phyloP scores from a whole-genome alignment of 2,329 filamentous ascomycete species.

The Aspergillus sp. region DNA sequence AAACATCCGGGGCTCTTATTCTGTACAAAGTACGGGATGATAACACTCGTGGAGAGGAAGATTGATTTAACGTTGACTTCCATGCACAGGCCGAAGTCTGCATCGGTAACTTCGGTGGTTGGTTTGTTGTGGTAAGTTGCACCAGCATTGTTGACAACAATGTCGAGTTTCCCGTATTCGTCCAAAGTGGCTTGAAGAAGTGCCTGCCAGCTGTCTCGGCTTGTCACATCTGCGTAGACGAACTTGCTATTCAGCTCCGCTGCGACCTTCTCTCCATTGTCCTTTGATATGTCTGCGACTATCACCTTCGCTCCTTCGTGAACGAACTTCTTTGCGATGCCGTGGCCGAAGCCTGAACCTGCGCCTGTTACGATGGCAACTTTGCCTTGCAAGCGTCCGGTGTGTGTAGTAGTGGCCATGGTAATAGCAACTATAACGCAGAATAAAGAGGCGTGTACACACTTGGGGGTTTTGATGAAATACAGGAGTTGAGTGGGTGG shows the following conservation, averaged over 20 bases:
- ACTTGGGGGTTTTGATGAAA: background rate
- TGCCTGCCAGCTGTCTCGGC: constrained; percentile 27
- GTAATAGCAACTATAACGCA: background rate
- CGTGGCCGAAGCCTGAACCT: constrained; percentile 39
- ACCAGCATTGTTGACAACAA: constrained; percentile 49
- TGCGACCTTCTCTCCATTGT: constrained; percentile 25
- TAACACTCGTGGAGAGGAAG: constrained; percentile 32
- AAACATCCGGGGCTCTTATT: constrained; percentile 36
- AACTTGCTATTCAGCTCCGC: constrained; percentile 22
- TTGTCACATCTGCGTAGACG: constrained; percentile 26
- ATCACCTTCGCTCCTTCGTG: constrained; percentile 39
- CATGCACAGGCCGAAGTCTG: constrained; percentile 41
- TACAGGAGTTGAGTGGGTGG: too few relatives aligned
- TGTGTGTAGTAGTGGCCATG: background rate
- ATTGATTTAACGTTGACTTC: constrained; percentile 44
- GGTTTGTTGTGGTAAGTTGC: constrained; percentile 37
- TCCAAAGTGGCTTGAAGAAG: constrained; percentile 24
- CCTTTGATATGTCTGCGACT: constrained; percentile 35
- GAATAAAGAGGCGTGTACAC: background rate
- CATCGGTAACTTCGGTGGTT: constrained; percentile 38
- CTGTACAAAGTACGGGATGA: constrained; percentile 38
- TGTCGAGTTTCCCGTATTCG: constrained; percentile 34
- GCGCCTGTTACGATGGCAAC: constrained; percentile 43
- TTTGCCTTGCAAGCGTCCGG: constrained; percentile 37
- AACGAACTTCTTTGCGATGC: constrained; percentile 36